phyloP scores from a whole-genome alignment of 106 monocot species.

The Dioscorea zingiberensis region DNA sequence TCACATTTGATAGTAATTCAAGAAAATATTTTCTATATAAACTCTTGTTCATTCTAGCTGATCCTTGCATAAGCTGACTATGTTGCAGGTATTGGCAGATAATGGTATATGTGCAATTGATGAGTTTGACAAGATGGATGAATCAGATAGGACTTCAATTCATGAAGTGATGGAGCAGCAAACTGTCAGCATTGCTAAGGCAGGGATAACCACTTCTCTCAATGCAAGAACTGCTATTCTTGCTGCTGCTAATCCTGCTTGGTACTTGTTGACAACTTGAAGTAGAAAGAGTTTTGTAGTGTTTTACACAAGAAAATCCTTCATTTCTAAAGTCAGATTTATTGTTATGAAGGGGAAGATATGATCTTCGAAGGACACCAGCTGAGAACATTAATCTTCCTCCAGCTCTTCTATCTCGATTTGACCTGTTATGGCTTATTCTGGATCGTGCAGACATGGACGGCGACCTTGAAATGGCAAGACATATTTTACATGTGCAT shows the following conservation, averaged over 20 bases:
- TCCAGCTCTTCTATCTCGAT: constrained; percentile 93
- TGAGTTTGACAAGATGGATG: constrained; percentile 99
- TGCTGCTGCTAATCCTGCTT: constrained; percentile 99
- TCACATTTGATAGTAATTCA: too few species aligned
- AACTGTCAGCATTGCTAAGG: constrained; percentile 98
- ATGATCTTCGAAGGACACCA: constrained; percentile 90
- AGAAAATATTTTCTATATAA: too few species aligned
- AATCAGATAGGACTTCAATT: constrained; percentile 90
- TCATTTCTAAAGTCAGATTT: not conserved
- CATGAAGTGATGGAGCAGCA: constrained; percentile 99
- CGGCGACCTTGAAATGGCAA: constrained; percentile 91
- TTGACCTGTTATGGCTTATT: constrained; percentile 93
- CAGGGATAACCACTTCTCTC: constrained; percentile 93
- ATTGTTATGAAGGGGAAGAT: constrained; percentile 71
- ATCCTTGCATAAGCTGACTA: too few species aligned
- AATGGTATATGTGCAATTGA: constrained; percentile 99
- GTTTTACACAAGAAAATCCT: not conserved
- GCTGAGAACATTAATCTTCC: constrained; percentile 99
- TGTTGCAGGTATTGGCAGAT: constrained; percentile 76
- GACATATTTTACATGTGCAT: constrained; percentile 88
- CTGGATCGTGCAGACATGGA: constrained; percentile 97
- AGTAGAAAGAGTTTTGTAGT: not conserved
- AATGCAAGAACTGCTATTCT: constrained; percentile 97
- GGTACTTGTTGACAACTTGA: constrained; percentile 53
- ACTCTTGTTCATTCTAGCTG: not conserved